A percentile compares a stretch with the other conserved stretches of the same genome.
These are phyloP conservation scores for Suillus subalutaceus DNA, from an alignment of 768 basidiomycete genomes.

Conservation along the genomic window DNA sequence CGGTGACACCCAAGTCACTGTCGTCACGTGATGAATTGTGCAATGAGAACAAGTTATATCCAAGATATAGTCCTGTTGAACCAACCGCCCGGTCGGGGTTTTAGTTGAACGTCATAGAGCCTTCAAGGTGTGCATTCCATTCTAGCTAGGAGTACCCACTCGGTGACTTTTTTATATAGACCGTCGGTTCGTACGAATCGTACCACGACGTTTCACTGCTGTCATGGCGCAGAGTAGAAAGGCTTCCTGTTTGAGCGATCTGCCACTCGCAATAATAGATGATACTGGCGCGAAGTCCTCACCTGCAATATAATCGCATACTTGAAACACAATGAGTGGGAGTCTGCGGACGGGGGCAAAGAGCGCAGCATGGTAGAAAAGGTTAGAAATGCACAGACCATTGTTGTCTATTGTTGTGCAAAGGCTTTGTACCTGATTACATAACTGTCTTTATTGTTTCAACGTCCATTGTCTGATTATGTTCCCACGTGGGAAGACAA, in stretches of 20 bases:
- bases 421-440: constrained; percentile 21
- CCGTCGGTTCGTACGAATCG: too few species aligned
- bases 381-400: neutral
- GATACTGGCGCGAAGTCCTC: neutral
- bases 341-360: neutral
- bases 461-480: constrained; percentile 26
- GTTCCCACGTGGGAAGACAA: constrained; percentile 23
- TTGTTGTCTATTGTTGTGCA: constrained; percentile 26
- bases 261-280: neutral
- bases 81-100: neutral
- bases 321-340: constrained; percentile 1
- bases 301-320: neutral
- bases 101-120: neutral
- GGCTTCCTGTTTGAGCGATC: neutral
- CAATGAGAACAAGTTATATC: neutral
- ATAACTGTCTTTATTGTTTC: constrained; percentile 12
- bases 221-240: neutral
- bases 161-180: neutral
- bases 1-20: neutral
- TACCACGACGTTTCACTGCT: neutral
- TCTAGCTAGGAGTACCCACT: neutral
- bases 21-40: neutral
- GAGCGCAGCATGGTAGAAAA: neutral
- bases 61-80: neutral
- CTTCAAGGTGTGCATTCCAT: neutral